Evolutionary conservation across 768 basidiomycete genomes (phyloP), one percentile per base, ranked within the genome.

Genomic region (Suillus lakei): DNA sequence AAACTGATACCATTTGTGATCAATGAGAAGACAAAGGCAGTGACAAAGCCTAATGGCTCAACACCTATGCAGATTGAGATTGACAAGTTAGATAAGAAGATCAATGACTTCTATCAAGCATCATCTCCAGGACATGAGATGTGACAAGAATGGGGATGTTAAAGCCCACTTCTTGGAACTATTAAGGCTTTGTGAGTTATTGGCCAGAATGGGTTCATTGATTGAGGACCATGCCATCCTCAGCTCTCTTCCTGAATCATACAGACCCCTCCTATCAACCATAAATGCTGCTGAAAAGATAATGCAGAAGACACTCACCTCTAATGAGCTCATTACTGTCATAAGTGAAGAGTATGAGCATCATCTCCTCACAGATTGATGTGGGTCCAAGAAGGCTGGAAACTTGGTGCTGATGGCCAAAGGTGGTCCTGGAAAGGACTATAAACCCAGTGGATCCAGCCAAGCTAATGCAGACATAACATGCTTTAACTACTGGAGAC

Each of bases 131-230:
- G 64, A 73, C 18, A 44, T 56, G 67, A 44, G 56, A 3, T 78
- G 75, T 66, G 59, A 43, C 5, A 75, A 76, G 41, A 63, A 66
- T 2, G 68, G 64, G 21, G 69, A 78, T 55, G 65, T 77, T 2
- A 51, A 67, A 43, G 56, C 66, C 43, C 77, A 76, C 64, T 68
- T 76, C 15, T 46, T 32, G 32, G n/a, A n/a, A n/a, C n/a, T n/a
- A n/a, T n/a, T n/a, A n/a, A n/a, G n/a, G n/a, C n/a, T n/a, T n/a
- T n/a, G n/a, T n/a, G n/a, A n/a, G n/a, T n/a, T n/a, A n/a, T n/a
- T n/a, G n/a, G n/a, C n/a, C n/a, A n/a, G n/a, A n/a, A n/a, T n/a
- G n/a, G n/a, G n/a, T n/a, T n/a, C n/a, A n/a, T n/a, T n/a, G n/a
- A n/a, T n/a, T n/a, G n/a, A n/a, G n/a, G n/a, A n/a, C n/a, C 32